These are phyloP conservation scores for Eucalyptus cladocalyx DNA, from an alignment of 345 rosid species.

Conservation along the genomic window DNA sequence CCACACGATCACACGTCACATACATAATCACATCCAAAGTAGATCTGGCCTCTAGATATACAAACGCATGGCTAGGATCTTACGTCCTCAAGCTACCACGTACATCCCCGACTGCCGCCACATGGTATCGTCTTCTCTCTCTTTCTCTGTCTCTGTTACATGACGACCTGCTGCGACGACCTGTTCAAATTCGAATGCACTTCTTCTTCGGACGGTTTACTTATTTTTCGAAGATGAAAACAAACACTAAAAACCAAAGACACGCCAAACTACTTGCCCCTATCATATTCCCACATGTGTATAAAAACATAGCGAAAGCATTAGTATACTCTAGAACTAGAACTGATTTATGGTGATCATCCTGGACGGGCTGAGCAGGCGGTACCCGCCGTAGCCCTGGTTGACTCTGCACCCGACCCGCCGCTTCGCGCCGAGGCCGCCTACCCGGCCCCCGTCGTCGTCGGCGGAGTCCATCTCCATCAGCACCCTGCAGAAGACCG, in stretches of 20 bases:
- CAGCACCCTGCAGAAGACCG: conserved; percentile 29
- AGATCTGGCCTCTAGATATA: not conserved
- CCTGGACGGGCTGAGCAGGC: conserved; percentile 14
- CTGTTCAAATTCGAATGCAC: not conserved
- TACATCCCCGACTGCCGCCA: not conserved
- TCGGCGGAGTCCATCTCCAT: conserved; percentile 4
- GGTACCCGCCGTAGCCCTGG: conserved; percentile 10
- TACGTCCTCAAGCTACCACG: not conserved
- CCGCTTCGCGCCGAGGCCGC: not conserved
- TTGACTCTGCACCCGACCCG: conserved; percentile 16
- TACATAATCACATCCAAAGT: not conserved
- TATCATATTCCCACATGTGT: not conserved
- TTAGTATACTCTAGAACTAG: not conserved
- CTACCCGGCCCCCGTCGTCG: not conserved
- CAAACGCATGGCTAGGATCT: not conserved
- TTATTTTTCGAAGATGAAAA: not conserved
- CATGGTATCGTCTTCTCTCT: not conserved
- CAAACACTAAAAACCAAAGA: not conserved
- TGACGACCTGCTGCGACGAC: not conserved
- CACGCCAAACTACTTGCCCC: not conserved
- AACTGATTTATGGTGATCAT: conserved; percentile 16
- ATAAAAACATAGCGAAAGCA: not conserved
- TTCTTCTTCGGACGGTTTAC: not conserved
- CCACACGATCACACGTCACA: not conserved
- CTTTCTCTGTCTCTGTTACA: not conserved